phyloP scores from a whole-genome alignment of 371 early-diverging fungal species.

The Circinella umbellata region DNA sequence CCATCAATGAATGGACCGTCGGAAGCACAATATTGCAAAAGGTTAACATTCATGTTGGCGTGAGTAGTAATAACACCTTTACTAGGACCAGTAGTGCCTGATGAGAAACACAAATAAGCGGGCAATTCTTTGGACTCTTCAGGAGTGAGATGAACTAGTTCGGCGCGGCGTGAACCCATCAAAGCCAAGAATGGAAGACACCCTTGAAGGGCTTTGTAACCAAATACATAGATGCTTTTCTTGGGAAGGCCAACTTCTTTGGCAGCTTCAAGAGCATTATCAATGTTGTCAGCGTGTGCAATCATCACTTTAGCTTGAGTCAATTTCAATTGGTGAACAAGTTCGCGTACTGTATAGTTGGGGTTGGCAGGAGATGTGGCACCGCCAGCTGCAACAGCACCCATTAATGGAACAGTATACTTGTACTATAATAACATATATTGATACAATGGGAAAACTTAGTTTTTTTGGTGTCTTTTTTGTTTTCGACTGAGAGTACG shows the following conservation, averaged over 20 bases:
- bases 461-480: background rate
- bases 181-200: conserved; percentile 35
- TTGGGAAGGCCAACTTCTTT: conserved; percentile 56
- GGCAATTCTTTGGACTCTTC: conserved; percentile 43
- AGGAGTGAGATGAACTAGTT: conserved; percentile 22
- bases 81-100: conserved; percentile 77
- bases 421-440: conserved; percentile 33
- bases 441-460: background rate
- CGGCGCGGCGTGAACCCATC: conserved; percentile 19
- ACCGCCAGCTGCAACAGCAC: conserved; percentile 59
- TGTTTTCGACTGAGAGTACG: background rate
- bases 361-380: conserved; percentile 78
- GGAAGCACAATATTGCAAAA: conserved; percentile 54
- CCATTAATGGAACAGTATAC: conserved; percentile 42
- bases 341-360: conserved; percentile 74
- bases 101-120: conserved; percentile 82
- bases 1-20: conserved; percentile 28
- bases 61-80: conserved; percentile 89
- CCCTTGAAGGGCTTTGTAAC: conserved; percentile 42
- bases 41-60: conserved; percentile 74
- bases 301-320: conserved; percentile 70
- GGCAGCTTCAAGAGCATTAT: conserved; percentile 65
- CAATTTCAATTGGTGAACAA: conserved; percentile 75
- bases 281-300: conserved; percentile 46
- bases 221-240: conserved; percentile 64